These are phyloP conservation scores for Candida quercuum DNA, from an alignment of 805 yeast genomes.

Conservation along the genomic window DNA sequence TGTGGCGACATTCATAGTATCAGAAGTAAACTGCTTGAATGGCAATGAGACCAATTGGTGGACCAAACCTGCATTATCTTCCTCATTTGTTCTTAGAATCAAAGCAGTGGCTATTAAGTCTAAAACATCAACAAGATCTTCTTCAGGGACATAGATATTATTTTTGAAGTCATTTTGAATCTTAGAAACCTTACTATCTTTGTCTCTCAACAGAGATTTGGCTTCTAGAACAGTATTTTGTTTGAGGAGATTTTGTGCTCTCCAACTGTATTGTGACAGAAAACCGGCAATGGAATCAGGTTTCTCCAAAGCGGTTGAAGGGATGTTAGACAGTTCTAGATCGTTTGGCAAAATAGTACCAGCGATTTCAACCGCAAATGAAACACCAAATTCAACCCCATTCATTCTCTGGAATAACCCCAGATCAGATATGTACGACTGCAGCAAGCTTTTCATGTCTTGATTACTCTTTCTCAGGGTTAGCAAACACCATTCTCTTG, in stretches of 20 bases:
- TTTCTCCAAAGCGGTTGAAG: slow-evolving; percentile 29
- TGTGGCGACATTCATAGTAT: slow-evolving; percentile 57
- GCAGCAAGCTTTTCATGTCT: slow-evolving; percentile 76
- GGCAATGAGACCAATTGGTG: slow-evolving; percentile 61
- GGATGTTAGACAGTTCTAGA: slow-evolving; percentile 52
- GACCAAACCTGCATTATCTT: slow-evolving; percentile 33
- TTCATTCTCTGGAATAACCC: slow-evolving; percentile 29
- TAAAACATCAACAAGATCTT: slow-evolving; percentile 36
- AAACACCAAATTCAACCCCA: slow-evolving; percentile 69
- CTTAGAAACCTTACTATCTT: slow-evolving; percentile 19
- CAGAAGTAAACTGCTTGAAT: slow-evolving; percentile 56
- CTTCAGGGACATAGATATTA: slow-evolving; percentile 20
- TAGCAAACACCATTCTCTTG: slow-evolving; percentile 62
- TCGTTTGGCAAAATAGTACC: slow-evolving; percentile 65
- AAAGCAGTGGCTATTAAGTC: slow-evolving; percentile 39
- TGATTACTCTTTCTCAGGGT: slow-evolving; percentile 55
- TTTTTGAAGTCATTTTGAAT: slow-evolving; percentile 13
- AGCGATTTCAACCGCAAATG: slow-evolving; percentile 89
- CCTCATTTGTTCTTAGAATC: slow-evolving; percentile 28
- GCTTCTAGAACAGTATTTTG: slow-evolving; percentile 21
- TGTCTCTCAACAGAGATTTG: slow-evolving; percentile 12
- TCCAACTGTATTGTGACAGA: slow-evolving; percentile 74
- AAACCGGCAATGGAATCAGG: slow-evolving; percentile 66
- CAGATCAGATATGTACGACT: slow-evolving; percentile 60
- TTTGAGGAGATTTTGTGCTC: slow-evolving; percentile 36